Evolutionary conservation across 2,329 filamentous ascomycete species (phyloP).

Genomic region (Trichophyton rubrum): DNA sequence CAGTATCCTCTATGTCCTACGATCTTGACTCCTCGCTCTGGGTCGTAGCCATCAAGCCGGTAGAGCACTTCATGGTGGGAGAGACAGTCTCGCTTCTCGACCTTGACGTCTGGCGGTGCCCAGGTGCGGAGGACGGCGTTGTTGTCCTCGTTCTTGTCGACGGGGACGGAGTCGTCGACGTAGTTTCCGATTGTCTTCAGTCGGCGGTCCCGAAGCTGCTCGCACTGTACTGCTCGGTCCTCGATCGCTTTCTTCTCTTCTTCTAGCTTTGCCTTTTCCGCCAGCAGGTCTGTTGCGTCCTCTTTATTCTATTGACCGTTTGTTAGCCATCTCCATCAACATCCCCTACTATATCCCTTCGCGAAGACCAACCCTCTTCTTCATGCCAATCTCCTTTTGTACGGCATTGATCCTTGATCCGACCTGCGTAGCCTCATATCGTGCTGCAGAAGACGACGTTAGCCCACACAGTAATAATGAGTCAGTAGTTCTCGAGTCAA

Average conservation of each 20-base stretch:
- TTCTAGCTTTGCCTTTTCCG: slow-evolving; percentile 64
- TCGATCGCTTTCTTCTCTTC: slow-evolving; percentile 71
- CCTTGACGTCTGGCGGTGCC: slow-evolving; percentile 61
- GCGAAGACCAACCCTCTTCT: slow-evolving; percentile 59
- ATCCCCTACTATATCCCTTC: too few species aligned
- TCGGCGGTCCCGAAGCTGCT: slow-evolving; percentile 60
- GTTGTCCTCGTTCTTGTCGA: slow-evolving; percentile 79
- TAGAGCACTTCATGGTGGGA: slow-evolving; percentile 92
- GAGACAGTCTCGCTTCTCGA: slow-evolving; percentile 64
- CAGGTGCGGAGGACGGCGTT: slow-evolving; percentile 67
- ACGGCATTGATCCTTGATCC: slow-evolving; percentile 75
- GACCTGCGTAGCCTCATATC: slow-evolving; percentile 68
- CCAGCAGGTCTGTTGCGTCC: slow-evolving; percentile 65
- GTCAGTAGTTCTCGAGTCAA: slow-evolving; percentile 1
- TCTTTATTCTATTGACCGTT: slow-evolving; percentile 55
- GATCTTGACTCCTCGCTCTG: slow-evolving; percentile 83
- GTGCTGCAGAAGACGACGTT: slow-evolving; percentile 35
- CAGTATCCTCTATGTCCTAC: slow-evolving; percentile 93
- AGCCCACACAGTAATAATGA: neutral
- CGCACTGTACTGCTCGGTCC: slow-evolving; percentile 62
- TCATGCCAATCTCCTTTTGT: slow-evolving; percentile 78
- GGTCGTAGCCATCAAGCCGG: slow-evolving; percentile 80
- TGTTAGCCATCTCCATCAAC: neutral
- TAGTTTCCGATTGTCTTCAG: slow-evolving; percentile 78
- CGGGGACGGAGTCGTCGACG: slow-evolving; percentile 76